Evolutionary conservation across 441 rosid genomes (phyloP).

Genomic region (Mallotus repandus): DNA sequence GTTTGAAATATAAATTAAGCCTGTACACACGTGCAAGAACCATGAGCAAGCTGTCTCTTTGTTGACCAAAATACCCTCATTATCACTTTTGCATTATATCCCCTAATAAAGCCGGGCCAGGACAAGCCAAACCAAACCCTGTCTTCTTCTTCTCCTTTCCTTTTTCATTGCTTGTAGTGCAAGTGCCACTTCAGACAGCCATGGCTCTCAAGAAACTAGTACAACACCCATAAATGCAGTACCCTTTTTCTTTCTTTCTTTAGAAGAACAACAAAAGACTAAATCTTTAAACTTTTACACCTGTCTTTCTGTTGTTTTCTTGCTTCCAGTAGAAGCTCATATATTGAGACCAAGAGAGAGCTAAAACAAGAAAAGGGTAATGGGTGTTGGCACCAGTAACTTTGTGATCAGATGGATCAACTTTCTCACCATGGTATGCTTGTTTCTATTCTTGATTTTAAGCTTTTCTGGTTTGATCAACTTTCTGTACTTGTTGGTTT

Average conservation of each 20-base stretch:
- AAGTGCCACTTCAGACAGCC: constrained; percentile 29
- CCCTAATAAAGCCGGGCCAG: constrained; percentile 15
- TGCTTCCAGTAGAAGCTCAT: constrained; percentile 15
- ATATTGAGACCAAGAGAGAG: constrained; percentile 9
- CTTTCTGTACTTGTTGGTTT: constrained; percentile 4
- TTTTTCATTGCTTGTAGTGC: constrained; percentile 30
- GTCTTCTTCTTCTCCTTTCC: constrained; percentile 20
- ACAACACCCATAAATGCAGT: constrained; percentile 2
- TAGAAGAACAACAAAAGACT: not conserved
- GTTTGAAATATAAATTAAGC: no score
- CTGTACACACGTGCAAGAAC: no score
- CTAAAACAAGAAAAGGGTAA: constrained; percentile 26
- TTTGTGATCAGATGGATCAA: constrained; percentile 93
- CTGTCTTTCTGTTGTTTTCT: constrained; percentile 16
- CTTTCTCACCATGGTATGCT: constrained; percentile 77
- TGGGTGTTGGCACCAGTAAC: constrained; percentile 88
- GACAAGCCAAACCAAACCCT: not conserved
- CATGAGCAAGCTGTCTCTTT: constrained; percentile 23
- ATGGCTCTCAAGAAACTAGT: constrained; percentile 8
- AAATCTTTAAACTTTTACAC: not conserved
- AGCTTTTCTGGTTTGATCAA: not conserved
- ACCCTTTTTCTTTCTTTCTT: constrained; percentile 1
- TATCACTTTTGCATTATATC: constrained; percentile 10
- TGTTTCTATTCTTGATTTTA: constrained; percentile 10
- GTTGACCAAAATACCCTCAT: constrained; percentile 50